Evolutionary conservation across 106 monocot genomes (phyloP).

Genomic region (Triglochin maritima): DNA sequence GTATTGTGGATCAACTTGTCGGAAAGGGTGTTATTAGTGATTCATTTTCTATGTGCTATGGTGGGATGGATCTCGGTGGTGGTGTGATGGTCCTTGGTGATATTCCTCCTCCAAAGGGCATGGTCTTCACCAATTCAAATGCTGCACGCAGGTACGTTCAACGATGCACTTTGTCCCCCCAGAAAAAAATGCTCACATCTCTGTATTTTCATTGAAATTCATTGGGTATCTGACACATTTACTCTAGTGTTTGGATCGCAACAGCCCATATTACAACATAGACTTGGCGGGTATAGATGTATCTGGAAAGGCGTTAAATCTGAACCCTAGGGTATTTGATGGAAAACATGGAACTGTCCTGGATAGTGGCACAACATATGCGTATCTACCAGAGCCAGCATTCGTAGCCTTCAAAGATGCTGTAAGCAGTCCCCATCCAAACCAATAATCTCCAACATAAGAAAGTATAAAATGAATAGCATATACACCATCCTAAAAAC

Average conservation of each 20-base stretch:
- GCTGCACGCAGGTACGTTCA: constrained; percentile 60
- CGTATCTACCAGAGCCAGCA: constrained; percentile 80
- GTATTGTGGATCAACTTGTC: constrained; percentile 95
- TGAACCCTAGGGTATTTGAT: constrained; percentile 61
- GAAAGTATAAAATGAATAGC: too few species aligned
- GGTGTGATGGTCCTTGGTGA: constrained; percentile 95
- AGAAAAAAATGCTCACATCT: too few species aligned
- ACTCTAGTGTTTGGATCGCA: constrained; percentile 64
- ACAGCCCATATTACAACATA: constrained; percentile 95
- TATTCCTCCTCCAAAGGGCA: constrained; percentile 47
- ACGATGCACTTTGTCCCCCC: too few species aligned
- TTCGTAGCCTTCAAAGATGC: constrained; percentile 66
- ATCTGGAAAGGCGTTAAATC: constrained; percentile 45
- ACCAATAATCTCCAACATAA: too few species aligned
- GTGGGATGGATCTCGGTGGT: constrained; percentile 94
- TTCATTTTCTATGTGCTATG: constrained; percentile 93
- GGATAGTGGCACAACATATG: constrained; percentile 98
- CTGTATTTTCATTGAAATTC: neutral
- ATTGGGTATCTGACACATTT: constrained; percentile 57
- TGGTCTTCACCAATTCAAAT: constrained; percentile 71
- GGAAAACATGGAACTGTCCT: constrained; percentile 72
- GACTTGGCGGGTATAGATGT: constrained; percentile 87
- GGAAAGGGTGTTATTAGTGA: constrained; percentile 69
- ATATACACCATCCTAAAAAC: neutral
- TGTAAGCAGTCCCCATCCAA: constrained; percentile 33